Evolutionary conservation across 768 basidiomycete genomes (phyloP), one percentile per base, ranked within the genome.

Genomic region (Russula vinacea): DNA sequence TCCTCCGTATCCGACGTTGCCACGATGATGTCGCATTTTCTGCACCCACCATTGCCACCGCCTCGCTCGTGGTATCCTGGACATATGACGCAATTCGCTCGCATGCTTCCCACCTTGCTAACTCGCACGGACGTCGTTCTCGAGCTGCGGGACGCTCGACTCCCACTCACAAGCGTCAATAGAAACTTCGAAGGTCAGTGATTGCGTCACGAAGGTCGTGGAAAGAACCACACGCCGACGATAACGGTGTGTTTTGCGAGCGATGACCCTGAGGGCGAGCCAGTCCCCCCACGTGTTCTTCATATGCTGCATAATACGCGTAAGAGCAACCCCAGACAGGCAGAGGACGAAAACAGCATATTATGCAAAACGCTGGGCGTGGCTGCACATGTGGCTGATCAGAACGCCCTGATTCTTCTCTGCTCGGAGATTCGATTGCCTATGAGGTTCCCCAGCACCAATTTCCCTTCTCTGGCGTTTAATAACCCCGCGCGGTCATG

Each of bases 41-140:
- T 74, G 40, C 75, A 78, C 64, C 80, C 81, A 61, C 75, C 76
- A 60, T 81, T 94, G 26, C 85, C 89, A 50, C 76, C 78, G 52
- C 87, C 92, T 35, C 88, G 89, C 57, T 94, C 94, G 81, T 97
- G 94, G 94, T 96, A 88, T 77, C 92, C 92, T 29, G 94, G 94
- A 39, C 94, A 98, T 76, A 98, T 97, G 94, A 88, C 85, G 76
- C 84, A 86, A 71, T 96, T 96, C 73, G 83, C 87, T 49, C 82
- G 86, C 65, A 83, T 84, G 73, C 78, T 97, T 49, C 91, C 93
- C 22, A 77, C 81, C 22, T 78, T 94, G 63, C 82, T 98, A 47
- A 83, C 86, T 37, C 86, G 86, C 65, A 92, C 92, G 39, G 89
- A 94, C 71, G 86, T 98, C 60, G 91, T 98, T 56, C 87, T 99